Evolutionary conservation across 1,284 basidiomycete genomes (phyloP).

Genomic region (Rhizoctonia solani): DNA sequence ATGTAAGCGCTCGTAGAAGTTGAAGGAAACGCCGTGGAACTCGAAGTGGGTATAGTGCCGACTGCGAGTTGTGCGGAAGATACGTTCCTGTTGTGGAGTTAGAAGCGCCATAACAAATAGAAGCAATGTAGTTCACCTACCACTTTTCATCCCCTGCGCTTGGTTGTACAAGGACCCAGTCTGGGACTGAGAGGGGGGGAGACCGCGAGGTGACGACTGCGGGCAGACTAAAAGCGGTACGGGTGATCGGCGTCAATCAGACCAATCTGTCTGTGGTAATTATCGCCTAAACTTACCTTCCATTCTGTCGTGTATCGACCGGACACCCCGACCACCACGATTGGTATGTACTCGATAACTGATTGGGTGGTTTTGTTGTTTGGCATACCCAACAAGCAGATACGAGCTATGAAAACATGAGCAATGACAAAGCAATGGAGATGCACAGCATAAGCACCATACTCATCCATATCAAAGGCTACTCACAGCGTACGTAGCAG

Average conservation of each 20-base stretch:
- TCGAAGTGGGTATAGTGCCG: not conserved
- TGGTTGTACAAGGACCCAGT: not conserved
- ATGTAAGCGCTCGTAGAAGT: not conserved
- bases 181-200: not conserved
- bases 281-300: not conserved
- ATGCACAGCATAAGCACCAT: not conserved
- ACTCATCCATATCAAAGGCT: no score
- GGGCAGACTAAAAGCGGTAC: not conserved
- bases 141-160: not conserved
- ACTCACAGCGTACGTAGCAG: constrained; percentile 19
- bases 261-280: not conserved
- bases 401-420: not conserved
- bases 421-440: not conserved
- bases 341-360: constrained; percentile 2
- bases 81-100: not conserved
- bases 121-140: not conserved
- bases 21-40: not conserved
- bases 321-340: not conserved
- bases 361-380: not conserved
- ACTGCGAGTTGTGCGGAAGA: not conserved
- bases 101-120: not conserved
- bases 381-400: constrained; percentile 22
- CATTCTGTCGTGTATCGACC: not conserved
- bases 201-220: not conserved
- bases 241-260: not conserved